A percentile compares a stretch with the other conserved stretches of the same genome.
Conservation (phyloP, 768 basidiomycete species). For the Lactifluus subvellereus region DNA sequence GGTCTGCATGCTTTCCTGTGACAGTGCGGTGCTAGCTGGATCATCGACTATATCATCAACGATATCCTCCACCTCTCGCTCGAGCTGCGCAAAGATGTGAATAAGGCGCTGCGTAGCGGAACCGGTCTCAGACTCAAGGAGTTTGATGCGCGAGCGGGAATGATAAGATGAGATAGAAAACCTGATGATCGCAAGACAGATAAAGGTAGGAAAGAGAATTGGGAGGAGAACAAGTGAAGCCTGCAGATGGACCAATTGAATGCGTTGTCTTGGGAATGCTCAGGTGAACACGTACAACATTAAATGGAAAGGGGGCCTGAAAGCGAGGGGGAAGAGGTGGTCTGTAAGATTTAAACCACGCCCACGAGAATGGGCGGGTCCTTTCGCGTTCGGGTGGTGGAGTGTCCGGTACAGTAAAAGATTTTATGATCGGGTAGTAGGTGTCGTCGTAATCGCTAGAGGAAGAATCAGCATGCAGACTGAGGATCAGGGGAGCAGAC, state of each 20-base stretch:
- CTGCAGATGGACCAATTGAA: conserved; percentile 30
- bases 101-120: conserved; percentile 46
- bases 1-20: conserved; percentile 17
- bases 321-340: conserved; percentile 15
- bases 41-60: conserved; percentile 55
- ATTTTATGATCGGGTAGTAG: conserved; percentile 22
- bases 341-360: conserved; percentile 18
- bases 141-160: conserved; percentile 59
- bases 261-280: not conserved
- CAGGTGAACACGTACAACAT: conserved; percentile 46
- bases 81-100: conserved; percentile 51
- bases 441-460: conserved; percentile 18
- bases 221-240: conserved; percentile 53
- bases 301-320: conserved; percentile 51
- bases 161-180: conserved; percentile 51
- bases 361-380: not conserved
- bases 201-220: conserved; percentile 53
- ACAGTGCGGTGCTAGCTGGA: conserved; percentile 2
- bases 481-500: conserved; percentile 24
- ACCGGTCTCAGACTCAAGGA: conserved; percentile 50
- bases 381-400: conserved; percentile 13
- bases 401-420: conserved; percentile 10
- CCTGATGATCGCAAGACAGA: conserved; percentile 50
- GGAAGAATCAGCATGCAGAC: not conserved
- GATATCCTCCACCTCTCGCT: conserved; percentile 53